These are phyloP conservation scores for Schizochytrium sp. DNA, from an alignment of 108 stramenopile genomes.

Conservation along the genomic window DNA sequence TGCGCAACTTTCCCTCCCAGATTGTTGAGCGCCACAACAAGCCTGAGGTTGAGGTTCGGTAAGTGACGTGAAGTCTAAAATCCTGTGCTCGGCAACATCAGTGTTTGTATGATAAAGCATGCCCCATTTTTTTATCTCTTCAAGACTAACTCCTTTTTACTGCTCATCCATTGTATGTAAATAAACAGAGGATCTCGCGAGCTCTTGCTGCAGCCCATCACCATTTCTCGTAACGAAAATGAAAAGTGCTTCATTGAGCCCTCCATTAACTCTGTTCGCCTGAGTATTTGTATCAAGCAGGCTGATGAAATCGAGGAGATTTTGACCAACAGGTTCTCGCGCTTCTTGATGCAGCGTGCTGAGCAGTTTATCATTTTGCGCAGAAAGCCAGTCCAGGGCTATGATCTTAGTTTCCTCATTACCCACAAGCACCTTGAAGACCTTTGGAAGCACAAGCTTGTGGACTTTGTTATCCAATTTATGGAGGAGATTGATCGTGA, in stretches of 20 bases:
- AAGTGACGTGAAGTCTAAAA: background rate
- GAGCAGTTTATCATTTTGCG: conserved; percentile 82
- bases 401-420: conserved; percentile 80
- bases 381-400: conserved; percentile 73
- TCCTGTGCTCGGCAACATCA: too few species aligned
- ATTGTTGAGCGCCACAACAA: conserved; percentile 83
- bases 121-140: too few species aligned
- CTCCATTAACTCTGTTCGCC: conserved; percentile 79
- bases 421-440: conserved; percentile 79
- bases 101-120: too few species aligned
- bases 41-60: conserved; percentile 78
- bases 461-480: conserved; percentile 81
- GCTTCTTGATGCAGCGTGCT: conserved; percentile 82
- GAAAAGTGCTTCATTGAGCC: conserved; percentile 78
- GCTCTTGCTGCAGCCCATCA: conserved; percentile 78
- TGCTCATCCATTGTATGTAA: background rate
- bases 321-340: conserved; percentile 77
- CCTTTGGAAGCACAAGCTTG: conserved; percentile 82
- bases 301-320: conserved; percentile 80
- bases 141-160: too few species aligned
- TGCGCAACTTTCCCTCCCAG: conserved; percentile 81
- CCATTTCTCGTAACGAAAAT: conserved; percentile 74
- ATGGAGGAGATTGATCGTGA: conserved; percentile 85
- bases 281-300: conserved; percentile 79
- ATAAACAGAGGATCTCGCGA: conserved; percentile 27